A percentile compares a stretch with the other conserved stretches of the same genome.
These are phyloP conservation scores for Rhododendron vialii DNA, from an alignment of 148 eudicot genomes.

Conservation along the genomic window DNA sequence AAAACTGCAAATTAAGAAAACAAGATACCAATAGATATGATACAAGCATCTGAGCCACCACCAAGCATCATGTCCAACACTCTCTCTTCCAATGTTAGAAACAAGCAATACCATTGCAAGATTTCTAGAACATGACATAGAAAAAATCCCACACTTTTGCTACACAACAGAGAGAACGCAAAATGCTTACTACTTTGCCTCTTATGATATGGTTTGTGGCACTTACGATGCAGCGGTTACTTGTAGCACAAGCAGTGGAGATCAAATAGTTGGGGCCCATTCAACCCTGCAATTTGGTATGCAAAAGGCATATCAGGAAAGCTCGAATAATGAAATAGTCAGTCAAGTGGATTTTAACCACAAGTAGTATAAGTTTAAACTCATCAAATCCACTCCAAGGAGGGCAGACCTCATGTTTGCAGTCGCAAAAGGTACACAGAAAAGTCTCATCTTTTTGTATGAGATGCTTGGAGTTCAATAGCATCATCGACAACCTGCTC, in stretches of 20 bases:
- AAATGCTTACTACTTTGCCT: slow-evolving; percentile 86
- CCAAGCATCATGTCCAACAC: slow-evolving; percentile 88
- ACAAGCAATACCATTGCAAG: not conserved
- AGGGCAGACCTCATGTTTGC: slow-evolving; percentile 99
- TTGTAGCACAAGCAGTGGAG: slow-evolving; percentile 96
- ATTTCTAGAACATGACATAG: not conserved
- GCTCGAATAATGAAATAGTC: slow-evolving; percentile 1
- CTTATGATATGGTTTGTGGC: slow-evolving; percentile 93
- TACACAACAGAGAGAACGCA: slow-evolving; percentile 8
- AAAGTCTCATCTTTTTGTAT: slow-evolving; percentile 93
- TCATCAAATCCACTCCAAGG: slow-evolving; percentile 94
- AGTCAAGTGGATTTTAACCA: not conserved
- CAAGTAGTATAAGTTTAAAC: slow-evolving; percentile 14
- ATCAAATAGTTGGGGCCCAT: slow-evolving; percentile 97
- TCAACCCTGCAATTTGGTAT: slow-evolving; percentile 67
- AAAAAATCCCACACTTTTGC: not conserved
- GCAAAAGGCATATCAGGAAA: slow-evolving; percentile 14
- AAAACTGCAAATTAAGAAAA: slow-evolving; percentile 6
- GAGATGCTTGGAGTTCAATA: slow-evolving; percentile 83
- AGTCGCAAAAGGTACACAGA: slow-evolving; percentile 91
- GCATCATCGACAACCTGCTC: slow-evolving; percentile 84
- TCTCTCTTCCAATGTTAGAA: slow-evolving; percentile 11
- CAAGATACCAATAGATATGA: slow-evolving; percentile 74
- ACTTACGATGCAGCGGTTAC: slow-evolving; percentile 89
- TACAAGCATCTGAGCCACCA: slow-evolving; percentile 92